A percentile compares a stretch with the other conserved stretches of the same genome.
These are phyloP conservation scores for Lactarius hengduanensis DNA, from an alignment of 768 basidiomycete species.

Conservation along the genomic window DNA sequence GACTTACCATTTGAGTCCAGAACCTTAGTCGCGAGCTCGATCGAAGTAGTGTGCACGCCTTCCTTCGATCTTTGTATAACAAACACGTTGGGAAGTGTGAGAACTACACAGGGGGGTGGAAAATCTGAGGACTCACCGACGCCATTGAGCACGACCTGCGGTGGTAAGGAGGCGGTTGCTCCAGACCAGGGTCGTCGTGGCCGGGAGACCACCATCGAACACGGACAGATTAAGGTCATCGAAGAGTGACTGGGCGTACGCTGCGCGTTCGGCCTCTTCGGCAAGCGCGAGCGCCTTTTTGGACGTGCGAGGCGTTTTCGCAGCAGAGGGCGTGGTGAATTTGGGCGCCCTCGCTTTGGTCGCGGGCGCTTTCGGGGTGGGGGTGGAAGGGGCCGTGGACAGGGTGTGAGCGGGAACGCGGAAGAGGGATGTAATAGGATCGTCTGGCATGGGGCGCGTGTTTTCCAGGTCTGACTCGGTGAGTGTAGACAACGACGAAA, in stretches of 20 bases:
- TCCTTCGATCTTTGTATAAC: conserved; percentile 46
- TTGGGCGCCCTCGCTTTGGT: conserved; percentile 8
- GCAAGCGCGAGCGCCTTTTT: conserved; percentile 26
- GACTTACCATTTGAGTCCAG: conserved; percentile 68
- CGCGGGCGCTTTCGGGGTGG: conserved; percentile 9
- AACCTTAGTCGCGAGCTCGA: conserved; percentile 82
- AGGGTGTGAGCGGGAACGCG: background rate
- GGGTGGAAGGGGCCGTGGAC: background rate
- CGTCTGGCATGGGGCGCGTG: background rate
- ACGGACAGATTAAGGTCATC: conserved; percentile 26
- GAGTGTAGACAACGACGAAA: conserved; percentile 21
- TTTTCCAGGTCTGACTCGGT: conserved; percentile 19
- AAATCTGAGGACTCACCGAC: conserved; percentile 13
- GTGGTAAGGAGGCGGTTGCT: conserved; percentile 28
- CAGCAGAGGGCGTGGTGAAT: background rate
- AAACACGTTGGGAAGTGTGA: background rate
- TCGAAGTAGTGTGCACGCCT: conserved; percentile 58
- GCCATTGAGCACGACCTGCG: conserved; percentile 29
- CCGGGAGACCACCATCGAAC: conserved; percentile 23
- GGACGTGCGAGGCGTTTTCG: conserved; percentile 25
- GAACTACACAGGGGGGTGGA: background rate
- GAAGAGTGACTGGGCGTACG: conserved; percentile 27
- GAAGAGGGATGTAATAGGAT: background rate
- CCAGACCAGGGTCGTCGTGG: conserved; percentile 24
- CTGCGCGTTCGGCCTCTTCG: conserved; percentile 24